These are phyloP conservation scores for Hygrocybe coccinea DNA, from an alignment of 768 basidiomycete species.

Conservation along the genomic window DNA sequence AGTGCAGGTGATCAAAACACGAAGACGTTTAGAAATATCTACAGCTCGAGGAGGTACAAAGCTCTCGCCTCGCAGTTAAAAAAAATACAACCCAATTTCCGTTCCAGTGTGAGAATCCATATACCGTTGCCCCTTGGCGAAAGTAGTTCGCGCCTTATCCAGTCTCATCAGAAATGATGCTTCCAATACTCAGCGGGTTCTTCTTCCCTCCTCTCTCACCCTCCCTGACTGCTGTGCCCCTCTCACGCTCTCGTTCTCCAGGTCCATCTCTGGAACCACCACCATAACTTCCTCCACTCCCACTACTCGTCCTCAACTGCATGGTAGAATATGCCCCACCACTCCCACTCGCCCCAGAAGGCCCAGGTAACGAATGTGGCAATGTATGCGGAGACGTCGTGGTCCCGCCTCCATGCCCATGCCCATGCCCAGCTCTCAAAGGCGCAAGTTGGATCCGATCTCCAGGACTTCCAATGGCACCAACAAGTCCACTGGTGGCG, in stretches of 20 bases:
- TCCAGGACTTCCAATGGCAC: conserved; percentile 17
- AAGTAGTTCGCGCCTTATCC: background rate
- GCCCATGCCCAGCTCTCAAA: conserved; percentile 29
- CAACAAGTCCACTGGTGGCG: conserved; percentile 12
- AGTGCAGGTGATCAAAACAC: no score
- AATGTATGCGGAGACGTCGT: conserved; percentile 14
- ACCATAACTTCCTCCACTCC: conserved; percentile 14
- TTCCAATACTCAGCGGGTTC: conserved; percentile 65
- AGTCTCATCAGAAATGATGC: conserved; percentile 57
- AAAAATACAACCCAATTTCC: no score
- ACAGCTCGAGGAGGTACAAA: no score
- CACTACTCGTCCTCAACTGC: conserved; percentile 34
- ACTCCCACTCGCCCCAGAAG: background rate
- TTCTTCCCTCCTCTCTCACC: conserved; percentile 57
- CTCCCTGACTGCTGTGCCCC: conserved; percentile 16
- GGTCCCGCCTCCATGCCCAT: conserved; percentile 12
- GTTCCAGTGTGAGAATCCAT: no score
- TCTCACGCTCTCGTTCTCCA: conserved; percentile 18
- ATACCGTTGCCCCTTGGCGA: background rate
- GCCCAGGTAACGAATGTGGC: conserved; percentile 8
- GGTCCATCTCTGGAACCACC: conserved; percentile 8
- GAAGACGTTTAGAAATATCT: no score
- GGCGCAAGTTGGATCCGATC: conserved; percentile 57
- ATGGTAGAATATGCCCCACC: conserved; percentile 27
- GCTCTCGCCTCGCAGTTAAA: no score